Percentiles rank a stretch among this genome's conserved stretches.
These are phyloP conservation scores for Paraphoma chrysanthemicola DNA, from an alignment of 2,329 filamentous ascomycete species.

Conservation along the genomic window DNA sequence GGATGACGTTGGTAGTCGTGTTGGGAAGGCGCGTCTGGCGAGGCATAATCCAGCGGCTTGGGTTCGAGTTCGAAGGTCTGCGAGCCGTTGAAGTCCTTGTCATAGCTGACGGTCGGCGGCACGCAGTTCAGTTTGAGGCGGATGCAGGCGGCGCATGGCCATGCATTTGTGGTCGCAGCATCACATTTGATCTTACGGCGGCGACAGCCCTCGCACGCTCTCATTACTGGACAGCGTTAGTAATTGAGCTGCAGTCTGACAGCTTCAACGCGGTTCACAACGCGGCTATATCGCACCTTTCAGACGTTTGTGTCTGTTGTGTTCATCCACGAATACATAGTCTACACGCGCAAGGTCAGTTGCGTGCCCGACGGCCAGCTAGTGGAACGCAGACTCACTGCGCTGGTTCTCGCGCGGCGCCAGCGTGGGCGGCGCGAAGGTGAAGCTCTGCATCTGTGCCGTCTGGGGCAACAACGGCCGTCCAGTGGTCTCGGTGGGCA, in stretches of 20 bases:
- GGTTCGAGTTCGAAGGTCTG: conserved; percentile 52
- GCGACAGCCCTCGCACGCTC: conserved; percentile 93
- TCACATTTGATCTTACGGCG: conserved; percentile 98
- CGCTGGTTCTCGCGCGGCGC: conserved; percentile 80
- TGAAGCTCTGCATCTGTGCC: conserved; percentile 75
- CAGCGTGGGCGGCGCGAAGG: conserved; percentile 72
- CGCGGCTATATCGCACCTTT: conserved; percentile 69
- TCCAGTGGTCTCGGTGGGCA: conserved; percentile 69
- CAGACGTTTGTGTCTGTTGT: conserved; percentile 95
- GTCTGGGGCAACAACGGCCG: conserved; percentile 71
- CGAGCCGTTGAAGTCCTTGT: conserved; percentile 61
- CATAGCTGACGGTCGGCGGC: conserved; percentile 81
- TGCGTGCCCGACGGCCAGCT: not conserved
- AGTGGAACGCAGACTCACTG: conserved; percentile 63
- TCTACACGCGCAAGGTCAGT: conserved; percentile 61
- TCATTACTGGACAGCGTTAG: conserved; percentile 73
- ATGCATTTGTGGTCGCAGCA: conserved; percentile 94
- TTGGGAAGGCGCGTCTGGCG: conserved; percentile 45
- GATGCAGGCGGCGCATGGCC: conserved; percentile 94
- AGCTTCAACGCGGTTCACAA: not conserved
- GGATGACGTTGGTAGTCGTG: conserved; percentile 49
- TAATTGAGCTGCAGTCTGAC: conserved; percentile 4
- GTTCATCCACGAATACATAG: conserved; percentile 99
- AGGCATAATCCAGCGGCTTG: conserved; percentile 48
- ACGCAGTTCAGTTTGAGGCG: conserved; percentile 92